Evolutionary conservation across 2,329 filamentous ascomycete species (phyloP).

Genomic region (Sphaerulina vaccinii): DNA sequence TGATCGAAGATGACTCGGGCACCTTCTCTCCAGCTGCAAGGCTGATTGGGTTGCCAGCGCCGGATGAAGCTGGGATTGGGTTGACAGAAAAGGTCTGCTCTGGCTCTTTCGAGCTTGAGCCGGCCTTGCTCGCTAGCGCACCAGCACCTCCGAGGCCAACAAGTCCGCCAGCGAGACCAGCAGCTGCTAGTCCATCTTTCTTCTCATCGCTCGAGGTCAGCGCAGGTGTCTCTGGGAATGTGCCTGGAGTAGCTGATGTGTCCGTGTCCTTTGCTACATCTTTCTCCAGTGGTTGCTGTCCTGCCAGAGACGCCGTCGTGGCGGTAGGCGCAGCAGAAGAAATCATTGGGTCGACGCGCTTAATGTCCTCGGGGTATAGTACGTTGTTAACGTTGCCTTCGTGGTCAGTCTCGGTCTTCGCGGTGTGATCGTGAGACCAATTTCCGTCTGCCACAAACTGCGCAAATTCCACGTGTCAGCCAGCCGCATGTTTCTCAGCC

Average conservation of each 20-base stretch:
- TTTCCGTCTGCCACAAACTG: conserved; percentile 93
- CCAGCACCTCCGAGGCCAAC: conserved; percentile 6
- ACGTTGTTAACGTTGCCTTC: conserved; percentile 92
- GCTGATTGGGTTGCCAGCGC: conserved; percentile 72
- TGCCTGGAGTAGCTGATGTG: conserved; percentile 54
- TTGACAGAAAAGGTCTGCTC: conserved; percentile 54
- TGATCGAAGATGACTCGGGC: conserved; percentile 65
- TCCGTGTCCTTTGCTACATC: conserved; percentile 10
- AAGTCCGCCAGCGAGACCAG: conserved; percentile 5
- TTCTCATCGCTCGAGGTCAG: conserved; percentile 38
- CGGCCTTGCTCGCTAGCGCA: conserved; percentile 3
- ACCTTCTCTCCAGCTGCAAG: conserved; percentile 77
- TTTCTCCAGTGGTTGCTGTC: conserved; percentile 59
- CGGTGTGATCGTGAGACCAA: conserved; percentile 81
- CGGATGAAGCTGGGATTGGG: conserved; percentile 59
- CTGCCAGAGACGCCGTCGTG: conserved; percentile 69
- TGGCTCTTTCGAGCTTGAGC: conserved; percentile 13
- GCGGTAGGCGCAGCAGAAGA: conserved; percentile 69
- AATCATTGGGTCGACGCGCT: conserved; percentile 47
- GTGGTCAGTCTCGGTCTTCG: conserved; percentile 77
- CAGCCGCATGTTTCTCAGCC: conserved; percentile 5
- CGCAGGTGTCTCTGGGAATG: conserved; percentile 71
- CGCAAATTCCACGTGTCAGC: conserved; percentile 23
- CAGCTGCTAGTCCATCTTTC: neutral
- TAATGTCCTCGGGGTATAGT: conserved; percentile 71